Evolutionary conservation across 345 rosid species (phyloP), one percentile per base, ranked within the genome.

Genomic region (Salix dunnii): DNA sequence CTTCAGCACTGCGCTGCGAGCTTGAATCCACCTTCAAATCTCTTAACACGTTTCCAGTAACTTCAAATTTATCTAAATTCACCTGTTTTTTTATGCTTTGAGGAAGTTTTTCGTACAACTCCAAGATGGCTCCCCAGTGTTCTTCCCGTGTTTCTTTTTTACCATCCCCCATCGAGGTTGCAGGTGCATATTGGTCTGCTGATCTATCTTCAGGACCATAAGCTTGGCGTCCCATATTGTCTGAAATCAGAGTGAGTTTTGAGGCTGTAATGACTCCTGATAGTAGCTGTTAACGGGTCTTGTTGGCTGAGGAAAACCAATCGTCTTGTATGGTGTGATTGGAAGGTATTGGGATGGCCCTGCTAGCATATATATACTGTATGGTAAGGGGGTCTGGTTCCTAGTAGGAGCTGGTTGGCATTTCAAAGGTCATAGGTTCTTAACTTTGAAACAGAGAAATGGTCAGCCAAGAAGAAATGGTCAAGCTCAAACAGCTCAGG

Each of bases 71-170:
- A 17, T 80, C 82, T 77, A 78, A 40, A 43, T 75, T 77, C 49
- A 75, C 60, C 67, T 73, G 30, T 30, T 40, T 73, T 63, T 63
- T 43, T 18, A 78, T 7, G 23, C 69, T 73, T 17, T n/a, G 17
- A 1, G 84, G 86, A 62, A 78, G 83, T 43, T 85, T 80, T 63
- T 76, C 77, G 17, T 77, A 55, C 71, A 75, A 78, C 21, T 78
- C 82, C 13, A 73, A 10, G 18, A 85, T 70, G 35, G 48, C 42
- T 42, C 73, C 31, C 16, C 48, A 38, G 5, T 75, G 62, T 20
- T 78, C 74, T 6, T 82, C 84, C 1, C 33, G 6, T 17, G 65
- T 74, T 51, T 85, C 75, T 30, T 79, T 66, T 30, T 74, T 67
- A 20, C 35, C 75, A 30, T 42, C 67, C 42, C 60, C 76, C 27